phyloP scores from a whole-genome alignment of 768 basidiomycete species.

The Austroboletus festivus region DNA sequence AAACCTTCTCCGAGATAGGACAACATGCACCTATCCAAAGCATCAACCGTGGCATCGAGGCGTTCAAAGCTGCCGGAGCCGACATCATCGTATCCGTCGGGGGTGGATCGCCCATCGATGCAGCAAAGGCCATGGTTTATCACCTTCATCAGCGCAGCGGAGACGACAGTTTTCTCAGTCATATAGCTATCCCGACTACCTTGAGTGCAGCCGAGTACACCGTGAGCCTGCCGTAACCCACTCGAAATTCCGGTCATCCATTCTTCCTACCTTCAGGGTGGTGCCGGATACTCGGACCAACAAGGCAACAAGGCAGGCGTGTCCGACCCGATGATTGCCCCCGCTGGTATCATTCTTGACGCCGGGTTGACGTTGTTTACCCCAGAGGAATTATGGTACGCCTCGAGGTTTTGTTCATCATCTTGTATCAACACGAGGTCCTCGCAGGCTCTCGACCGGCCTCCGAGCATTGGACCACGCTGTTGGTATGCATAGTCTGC shows the following conservation, averaged over 20 bases:
- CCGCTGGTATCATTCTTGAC: slow-evolving; percentile 74
- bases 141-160: slow-evolving; percentile 55
- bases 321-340: slow-evolving; percentile 53
- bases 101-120: slow-evolving; percentile 80
- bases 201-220: slow-evolving; percentile 76
- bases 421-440: slow-evolving; percentile 13
- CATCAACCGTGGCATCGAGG: slow-evolving; percentile 53
- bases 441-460: slow-evolving; percentile 68
- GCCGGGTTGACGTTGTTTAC: slow-evolving; percentile 70
- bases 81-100: slow-evolving; percentile 73
- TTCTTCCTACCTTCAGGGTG: slow-evolving; percentile 37
- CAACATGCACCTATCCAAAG: slow-evolving; percentile 69
- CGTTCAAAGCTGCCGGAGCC: slow-evolving; percentile 54
- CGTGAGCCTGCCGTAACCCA: slow-evolving; percentile 34
- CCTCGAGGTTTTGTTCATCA: slow-evolving; percentile 5
- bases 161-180: slow-evolving; percentile 49
- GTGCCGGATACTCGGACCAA: slow-evolving; percentile 71
- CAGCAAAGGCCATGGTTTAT: slow-evolving; percentile 69
- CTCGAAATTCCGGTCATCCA: not conserved
- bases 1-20: slow-evolving; percentile 70
- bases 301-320: slow-evolving; percentile 60
- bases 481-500: slow-evolving; percentile 47
- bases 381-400: slow-evolving; percentile 70
- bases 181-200: slow-evolving; percentile 82
- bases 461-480: slow-evolving; percentile 78